Base-by-base conservation (phyloP, 768 basidiomycete species). In the Clavulina sp. region DNA sequence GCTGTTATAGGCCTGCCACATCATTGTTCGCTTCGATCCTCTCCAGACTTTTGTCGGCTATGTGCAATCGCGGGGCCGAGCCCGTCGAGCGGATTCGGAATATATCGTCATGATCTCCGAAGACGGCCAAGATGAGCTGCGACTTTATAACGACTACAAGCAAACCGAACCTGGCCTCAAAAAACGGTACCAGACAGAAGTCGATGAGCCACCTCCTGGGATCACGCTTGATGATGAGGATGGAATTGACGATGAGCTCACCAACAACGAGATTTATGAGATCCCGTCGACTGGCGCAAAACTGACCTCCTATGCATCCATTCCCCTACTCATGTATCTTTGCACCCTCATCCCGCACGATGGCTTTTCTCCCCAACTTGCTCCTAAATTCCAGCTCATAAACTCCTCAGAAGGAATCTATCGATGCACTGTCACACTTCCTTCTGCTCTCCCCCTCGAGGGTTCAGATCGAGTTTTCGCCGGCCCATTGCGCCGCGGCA, bases 11-110 rank as follows among this genome's bases (percentile, higher is more conserved):
- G 80, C 80, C 7, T 91, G 87, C 62, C 83, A 87, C 60, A 69
- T 91, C 5, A 84, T 89, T 41, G 72, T 92, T 57, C 83, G 88
- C 4, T 91, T 88, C 58, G 87, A 93, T 60, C 68, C 75, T 4
- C 68, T 89, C 5, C 75, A 81, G 36, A 84, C 87, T 55, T 79
- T 89, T 74, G 79, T 82, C 19, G 82, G 81, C 47, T 92, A 92
- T 58, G 75, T 92, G 38, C 89, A 93, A 62, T 88, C 84, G 19
- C 78, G 89, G 26, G 89, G 89, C 34, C 73, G 89, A 9, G 88
- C 89, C 0, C 71, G 89, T 43, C 81, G 78, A 54, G 74, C 75
- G 52, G 68, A 74, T 0, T 87, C 87, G 1, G 80, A 77, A 2
- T 92, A 84, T 58, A 69, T 91, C 41, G 72, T 91, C 29, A 82